A percentile compares a stretch with the other conserved stretches of the same genome.
phyloP scores from a whole-genome alignment of 148 eudicot species.

The Silene uniflora region DNA sequence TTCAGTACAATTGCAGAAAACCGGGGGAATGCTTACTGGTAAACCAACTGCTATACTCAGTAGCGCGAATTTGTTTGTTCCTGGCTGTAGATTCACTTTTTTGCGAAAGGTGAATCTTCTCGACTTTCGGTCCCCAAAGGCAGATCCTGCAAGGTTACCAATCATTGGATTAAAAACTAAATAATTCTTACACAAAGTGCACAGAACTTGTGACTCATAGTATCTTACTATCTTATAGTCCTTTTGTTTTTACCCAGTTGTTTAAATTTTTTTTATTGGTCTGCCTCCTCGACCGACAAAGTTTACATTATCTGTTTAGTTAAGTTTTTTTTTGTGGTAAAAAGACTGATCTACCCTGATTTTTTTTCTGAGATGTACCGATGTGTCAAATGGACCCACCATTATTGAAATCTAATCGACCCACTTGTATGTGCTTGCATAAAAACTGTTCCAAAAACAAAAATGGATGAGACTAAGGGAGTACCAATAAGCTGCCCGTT shows the following conservation, averaged over 20 bases:
- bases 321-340: background rate
- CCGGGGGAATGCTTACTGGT: constrained; percentile 47
- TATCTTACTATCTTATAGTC: background rate
- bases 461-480: background rate
- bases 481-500: constrained; percentile 83
- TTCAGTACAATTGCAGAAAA: background rate
- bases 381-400: background rate
- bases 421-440: background rate
- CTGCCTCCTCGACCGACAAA: background rate
- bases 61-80: constrained; percentile 62
- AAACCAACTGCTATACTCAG: constrained; percentile 92
- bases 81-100: constrained; percentile 60
- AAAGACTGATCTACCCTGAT: background rate
- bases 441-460: background rate
- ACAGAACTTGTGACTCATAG: background rate
- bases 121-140: constrained; percentile 60
- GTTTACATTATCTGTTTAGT: background rate
- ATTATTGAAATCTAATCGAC: no score
- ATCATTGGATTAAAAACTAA: constrained; percentile 22
- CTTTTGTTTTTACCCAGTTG: background rate
- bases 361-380: no score
- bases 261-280: background rate
- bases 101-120: constrained; percentile 53
- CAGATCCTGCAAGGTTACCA: constrained; percentile 51
- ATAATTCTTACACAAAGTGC: background rate